Base-by-base conservation (phyloP, 2,329 filamentous ascomycete genomes). In the Aspergillus flavus region DNA sequence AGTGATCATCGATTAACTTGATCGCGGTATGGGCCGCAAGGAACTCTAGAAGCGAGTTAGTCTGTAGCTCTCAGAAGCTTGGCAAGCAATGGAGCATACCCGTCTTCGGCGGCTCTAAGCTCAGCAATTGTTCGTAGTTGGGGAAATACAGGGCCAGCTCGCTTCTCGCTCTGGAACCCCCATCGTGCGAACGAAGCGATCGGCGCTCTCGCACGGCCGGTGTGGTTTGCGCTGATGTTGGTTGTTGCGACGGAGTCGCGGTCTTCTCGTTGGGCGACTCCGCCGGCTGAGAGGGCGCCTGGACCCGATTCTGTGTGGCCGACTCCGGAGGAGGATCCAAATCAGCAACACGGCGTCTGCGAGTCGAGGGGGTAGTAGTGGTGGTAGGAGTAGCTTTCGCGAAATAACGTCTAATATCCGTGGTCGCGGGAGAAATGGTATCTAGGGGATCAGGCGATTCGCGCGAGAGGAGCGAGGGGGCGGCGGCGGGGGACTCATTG, bases 111-210 rank as follows among this genome's bases (percentile, higher is more conserved):
- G 89, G 87, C 66, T 92, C 89, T 74, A 96, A 92, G 66, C 92
- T 93, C 79, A 98, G 93, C 69, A 97, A 87, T 75, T 96, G 92
- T 78, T 97, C 94, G 78, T 97, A 98, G 73, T 96, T 94, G 58
- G 91, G 89, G 74, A 98, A 97, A 80, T 97, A 98, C 55, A 88
- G 86, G 43, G 93, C 90, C 65, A 98, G 84, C 74, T 97, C 94
- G 79, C 93, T 97, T 84, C 96, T 97, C 80, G 93, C 90, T 70
- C 92, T 86, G 58, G 90, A 90, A 12, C 90, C 91, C 72, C 86
- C 86, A 75, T 96, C 93, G 72, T 96, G 91, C 58, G 93, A 96
- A 66, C 94, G 87, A 75, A 97, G 82, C 75, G 93, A 94, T 72
- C 94, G 82, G 76, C 87, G 90, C 69, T 69, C 64, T 23, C 54